Evolutionary conservation across 306 rosid species (phyloP).

Genomic region (Heteromeles arbutifolia): DNA sequence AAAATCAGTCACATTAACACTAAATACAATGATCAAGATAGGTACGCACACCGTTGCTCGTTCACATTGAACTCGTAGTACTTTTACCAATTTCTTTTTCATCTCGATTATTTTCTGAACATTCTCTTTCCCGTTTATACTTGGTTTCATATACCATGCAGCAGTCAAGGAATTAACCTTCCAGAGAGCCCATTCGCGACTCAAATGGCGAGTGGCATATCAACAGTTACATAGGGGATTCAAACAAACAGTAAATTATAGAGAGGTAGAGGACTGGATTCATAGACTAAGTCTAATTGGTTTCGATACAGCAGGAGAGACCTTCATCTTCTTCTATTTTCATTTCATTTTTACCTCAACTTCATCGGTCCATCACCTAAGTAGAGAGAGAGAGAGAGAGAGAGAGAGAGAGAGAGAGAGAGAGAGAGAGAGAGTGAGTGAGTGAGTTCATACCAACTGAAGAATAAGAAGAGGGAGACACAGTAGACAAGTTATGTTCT

Average conservation of each 20-base stretch:
- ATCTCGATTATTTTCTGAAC: background rate
- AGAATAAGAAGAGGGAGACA: constrained; percentile 6
- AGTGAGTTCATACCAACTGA: constrained; percentile 2
- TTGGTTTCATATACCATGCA: background rate
- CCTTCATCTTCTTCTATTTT: constrained; percentile 6
- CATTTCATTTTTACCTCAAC: constrained; percentile 1
- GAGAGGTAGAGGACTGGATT: constrained; percentile 27
- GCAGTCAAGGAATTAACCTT: constrained; percentile 33
- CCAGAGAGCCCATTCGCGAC: constrained; percentile 46
- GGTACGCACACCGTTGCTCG: constrained; percentile 11
- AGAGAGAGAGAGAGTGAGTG: background rate
- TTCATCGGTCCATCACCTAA: background rate
- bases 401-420: constrained; percentile 5
- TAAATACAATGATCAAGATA: constrained; percentile 23
- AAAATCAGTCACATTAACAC: constrained; percentile 17
- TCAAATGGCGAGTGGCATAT: constrained; percentile 21
- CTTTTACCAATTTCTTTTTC: background rate
- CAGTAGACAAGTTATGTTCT: constrained; percentile 14
- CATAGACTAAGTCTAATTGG: constrained; percentile 17
- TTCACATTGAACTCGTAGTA: background rate
- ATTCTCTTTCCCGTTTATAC: background rate
- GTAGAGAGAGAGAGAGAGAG: background rate
- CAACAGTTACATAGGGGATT: constrained; percentile 30
- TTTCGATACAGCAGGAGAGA: constrained; percentile 12
- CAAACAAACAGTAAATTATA: constrained; percentile 17